These are phyloP conservation scores for Lachnellula cervina DNA, from an alignment of 2,329 filamentous ascomycete species.

Conservation along the genomic window DNA sequence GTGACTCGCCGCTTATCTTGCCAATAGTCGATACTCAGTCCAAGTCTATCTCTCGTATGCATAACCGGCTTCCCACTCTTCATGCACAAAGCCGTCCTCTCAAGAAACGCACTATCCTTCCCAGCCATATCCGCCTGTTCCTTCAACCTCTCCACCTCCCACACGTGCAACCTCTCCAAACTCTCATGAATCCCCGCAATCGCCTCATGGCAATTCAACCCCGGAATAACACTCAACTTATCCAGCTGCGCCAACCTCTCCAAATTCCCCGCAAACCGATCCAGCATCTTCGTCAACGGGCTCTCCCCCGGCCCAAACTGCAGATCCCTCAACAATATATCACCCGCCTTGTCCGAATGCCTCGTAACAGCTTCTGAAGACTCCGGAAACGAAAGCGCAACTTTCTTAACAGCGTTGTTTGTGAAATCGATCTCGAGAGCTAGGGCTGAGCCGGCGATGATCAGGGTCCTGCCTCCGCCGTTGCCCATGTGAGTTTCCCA, in stretches of 20 bases:
- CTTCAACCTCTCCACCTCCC: constrained; percentile 59
- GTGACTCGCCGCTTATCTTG: constrained; percentile 52
- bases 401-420: constrained; percentile 57
- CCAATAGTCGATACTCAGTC: constrained; percentile 75
- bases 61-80: constrained; percentile 67
- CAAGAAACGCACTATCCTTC: constrained; percentile 39
- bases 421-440: constrained; percentile 57
- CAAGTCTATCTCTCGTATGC: constrained; percentile 62
- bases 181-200: constrained; percentile 69
- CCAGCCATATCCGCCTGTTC: constrained; percentile 42
- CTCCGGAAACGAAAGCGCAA: constrained; percentile 59
- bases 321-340: constrained; percentile 63
- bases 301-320: constrained; percentile 53
- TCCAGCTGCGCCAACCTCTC: constrained; percentile 66
- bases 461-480: constrained; percentile 48
- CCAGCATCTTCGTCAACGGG: constrained; percentile 65
- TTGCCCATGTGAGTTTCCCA: constrained; percentile 50
- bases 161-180: constrained; percentile 62
- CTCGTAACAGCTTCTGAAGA: constrained; percentile 53
- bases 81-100: constrained; percentile 49
- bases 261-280: constrained; percentile 66
- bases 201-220: constrained; percentile 73
- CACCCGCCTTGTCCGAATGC: constrained; percentile 56
- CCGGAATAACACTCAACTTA: constrained; percentile 62
- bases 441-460: constrained; percentile 58